These are phyloP conservation scores for Lecanicillium sp. DNA, from an alignment of 2,329 filamentous ascomycete genomes.

Conservation along the genomic window DNA sequence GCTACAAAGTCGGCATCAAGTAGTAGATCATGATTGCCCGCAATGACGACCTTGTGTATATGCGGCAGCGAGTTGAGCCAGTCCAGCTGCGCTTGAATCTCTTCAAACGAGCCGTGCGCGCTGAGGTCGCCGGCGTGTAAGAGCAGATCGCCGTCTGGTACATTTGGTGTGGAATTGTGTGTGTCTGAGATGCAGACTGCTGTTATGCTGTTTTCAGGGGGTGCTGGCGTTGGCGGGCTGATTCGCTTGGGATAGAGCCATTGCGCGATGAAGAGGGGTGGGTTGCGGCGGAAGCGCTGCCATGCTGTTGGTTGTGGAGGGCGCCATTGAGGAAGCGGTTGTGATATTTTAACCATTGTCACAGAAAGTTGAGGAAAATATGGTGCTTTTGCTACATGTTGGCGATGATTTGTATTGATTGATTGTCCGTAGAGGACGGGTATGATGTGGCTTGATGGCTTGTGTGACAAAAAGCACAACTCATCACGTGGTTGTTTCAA, in stretches of 20 bases:
- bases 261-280: conserved; percentile 1
- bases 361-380: too few relatives aligned
- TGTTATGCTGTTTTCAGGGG: conserved; percentile 11
- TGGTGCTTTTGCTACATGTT: too few relatives aligned
- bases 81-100: conserved; percentile 27
- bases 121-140: conserved; percentile 42
- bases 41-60: conserved; percentile 34
- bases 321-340: conserved; percentile 1
- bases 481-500: too few relatives aligned
- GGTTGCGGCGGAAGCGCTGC: neutral
- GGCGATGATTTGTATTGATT: too few relatives aligned
- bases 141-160: conserved; percentile 36
- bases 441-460: too few relatives aligned
- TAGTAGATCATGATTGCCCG: conserved; percentile 36
- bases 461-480: too few relatives aligned
- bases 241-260: conserved; percentile 2
- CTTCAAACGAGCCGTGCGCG: conserved; percentile 30
- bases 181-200: conserved; percentile 38
- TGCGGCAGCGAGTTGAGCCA: conserved; percentile 34
- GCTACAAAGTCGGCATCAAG: conserved; percentile 15
- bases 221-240: neutral
- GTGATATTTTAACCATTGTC: too few relatives aligned
- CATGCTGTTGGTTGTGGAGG: conserved; percentile 1
- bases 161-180: conserved; percentile 27
- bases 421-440: too few relatives aligned